Evolutionary conservation across 129 eudicot species (phyloP).

Genomic region (Flaveria sonorensis): DNA sequence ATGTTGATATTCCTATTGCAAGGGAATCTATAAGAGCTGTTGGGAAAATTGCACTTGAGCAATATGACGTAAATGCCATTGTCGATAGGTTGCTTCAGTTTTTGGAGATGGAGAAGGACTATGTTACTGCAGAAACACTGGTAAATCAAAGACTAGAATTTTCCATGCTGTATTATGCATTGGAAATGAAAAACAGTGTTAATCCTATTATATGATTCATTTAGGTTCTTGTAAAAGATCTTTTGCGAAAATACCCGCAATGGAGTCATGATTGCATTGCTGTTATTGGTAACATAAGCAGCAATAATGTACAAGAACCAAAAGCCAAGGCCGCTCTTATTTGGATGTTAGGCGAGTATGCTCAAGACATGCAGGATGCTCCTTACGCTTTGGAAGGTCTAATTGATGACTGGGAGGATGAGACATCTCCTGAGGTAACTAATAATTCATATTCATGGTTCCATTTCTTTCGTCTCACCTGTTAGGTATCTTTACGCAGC

Average conservation of each 20-base stretch:
- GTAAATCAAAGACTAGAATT: constrained; percentile 9
- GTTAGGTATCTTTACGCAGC: too few relatives aligned
- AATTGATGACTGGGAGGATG: constrained; percentile 92
- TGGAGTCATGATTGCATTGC: constrained; percentile 99
- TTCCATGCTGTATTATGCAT: neutral
- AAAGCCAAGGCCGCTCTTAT: constrained; percentile 98
- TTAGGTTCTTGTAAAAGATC: constrained; percentile 97
- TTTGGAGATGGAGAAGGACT: constrained; percentile 97
- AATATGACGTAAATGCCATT: constrained; percentile 98
- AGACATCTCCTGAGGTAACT: constrained; percentile 84
- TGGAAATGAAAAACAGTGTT: constrained; percentile 1
- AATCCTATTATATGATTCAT: neutral
- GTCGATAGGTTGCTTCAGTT: constrained; percentile 98
- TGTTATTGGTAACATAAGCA: constrained; percentile 96
- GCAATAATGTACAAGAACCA: constrained; percentile 93
- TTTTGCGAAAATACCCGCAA: constrained; percentile 93
- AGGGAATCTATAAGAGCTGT: constrained; percentile 98
- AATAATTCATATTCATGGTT: neutral
- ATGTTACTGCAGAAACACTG: constrained; percentile 97
- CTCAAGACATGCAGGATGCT: constrained; percentile 97
- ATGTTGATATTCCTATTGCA: constrained; percentile 97
- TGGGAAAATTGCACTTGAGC: constrained; percentile 96
- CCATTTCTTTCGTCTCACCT: neutral
- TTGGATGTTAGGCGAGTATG: constrained; percentile 99
- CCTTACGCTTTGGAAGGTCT: constrained; percentile 87